Evolutionary conservation across 208 protist genomes (phyloP).

Genomic region (Trypanosoma brucei): DNA sequence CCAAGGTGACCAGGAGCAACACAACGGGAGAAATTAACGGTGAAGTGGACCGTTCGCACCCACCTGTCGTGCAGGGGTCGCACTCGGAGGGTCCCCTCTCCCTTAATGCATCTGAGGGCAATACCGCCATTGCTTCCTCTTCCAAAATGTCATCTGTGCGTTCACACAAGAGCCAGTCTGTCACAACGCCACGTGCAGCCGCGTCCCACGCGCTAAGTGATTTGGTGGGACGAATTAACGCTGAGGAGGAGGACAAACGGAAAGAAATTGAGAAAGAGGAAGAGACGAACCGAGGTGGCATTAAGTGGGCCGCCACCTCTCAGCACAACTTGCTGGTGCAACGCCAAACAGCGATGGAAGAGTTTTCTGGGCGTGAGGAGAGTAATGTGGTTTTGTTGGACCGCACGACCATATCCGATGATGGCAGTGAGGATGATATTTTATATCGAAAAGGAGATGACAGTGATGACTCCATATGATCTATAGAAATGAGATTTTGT

Average conservation of each 20-base stretch:
- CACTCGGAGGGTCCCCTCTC: not conserved
- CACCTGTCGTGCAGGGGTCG: not conserved
- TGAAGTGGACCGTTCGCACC: not conserved
- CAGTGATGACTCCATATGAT: conserved; percentile 24
- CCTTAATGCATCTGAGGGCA: not conserved
- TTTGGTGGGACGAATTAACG: not conserved
- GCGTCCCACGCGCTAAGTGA: not conserved
- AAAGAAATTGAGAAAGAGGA: conserved; percentile 30
- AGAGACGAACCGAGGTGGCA: conserved; percentile 29
- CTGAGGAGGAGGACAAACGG: conserved; percentile 29
- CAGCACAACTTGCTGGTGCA: conserved; percentile 36
- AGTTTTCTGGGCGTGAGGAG: not conserved
- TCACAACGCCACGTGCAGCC: not conserved
- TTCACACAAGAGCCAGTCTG: not conserved
- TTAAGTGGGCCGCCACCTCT: conserved; percentile 54
- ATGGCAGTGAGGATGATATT: conserved; percentile 25
- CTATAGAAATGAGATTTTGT: not conserved
- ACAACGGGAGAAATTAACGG: no score
- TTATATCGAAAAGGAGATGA: conserved; percentile 9
- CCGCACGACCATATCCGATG: conserved; percentile 1
- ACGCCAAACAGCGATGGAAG: conserved; percentile 9
- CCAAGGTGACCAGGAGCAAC: no score
- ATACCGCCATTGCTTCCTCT: not conserved
- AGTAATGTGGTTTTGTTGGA: not conserved
- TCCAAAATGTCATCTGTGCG: not conserved